phyloP scores from a whole-genome alignment of 371 early-diverging fungal species.

The Nematocida parisii region DNA sequence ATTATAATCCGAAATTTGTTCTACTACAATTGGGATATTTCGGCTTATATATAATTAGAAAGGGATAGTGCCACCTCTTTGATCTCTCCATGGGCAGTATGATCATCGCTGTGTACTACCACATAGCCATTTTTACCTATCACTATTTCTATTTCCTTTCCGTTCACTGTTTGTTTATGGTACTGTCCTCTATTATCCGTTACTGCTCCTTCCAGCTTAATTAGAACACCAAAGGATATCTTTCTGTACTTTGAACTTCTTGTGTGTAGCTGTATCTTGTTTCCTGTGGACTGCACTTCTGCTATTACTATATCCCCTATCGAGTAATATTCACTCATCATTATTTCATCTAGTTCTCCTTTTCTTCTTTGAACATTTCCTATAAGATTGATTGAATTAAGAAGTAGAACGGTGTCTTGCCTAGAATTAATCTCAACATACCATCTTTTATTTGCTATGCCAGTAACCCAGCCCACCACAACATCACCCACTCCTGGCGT shows the following conservation, averaged over 20 bases:
- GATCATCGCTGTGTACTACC: slow-evolving; percentile 71
- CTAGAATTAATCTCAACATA: slow-evolving; percentile 84
- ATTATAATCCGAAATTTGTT: no score
- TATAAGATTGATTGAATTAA: slow-evolving; percentile 88
- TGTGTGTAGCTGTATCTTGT: slow-evolving; percentile 84
- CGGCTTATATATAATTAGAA: not conserved
- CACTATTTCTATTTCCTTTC: slow-evolving; percentile 79
- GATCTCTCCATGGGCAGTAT: not conserved
- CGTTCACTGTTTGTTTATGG: slow-evolving; percentile 19
- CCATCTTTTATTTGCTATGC: slow-evolving; percentile 85
- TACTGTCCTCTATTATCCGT: slow-evolving; percentile 49
- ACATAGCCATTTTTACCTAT: slow-evolving; percentile 91
- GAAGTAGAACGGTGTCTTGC: slow-evolving; percentile 79
- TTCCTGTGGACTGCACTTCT: slow-evolving; percentile 87
- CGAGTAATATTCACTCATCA: slow-evolving; percentile 87
- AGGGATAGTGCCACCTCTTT: slow-evolving; percentile 22
- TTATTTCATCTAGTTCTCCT: slow-evolving; percentile 90
- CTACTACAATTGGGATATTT: no score
- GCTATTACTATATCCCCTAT: slow-evolving; percentile 92
- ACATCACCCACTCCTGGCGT: slow-evolving; percentile 93
- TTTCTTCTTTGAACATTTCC: slow-evolving; percentile 92
- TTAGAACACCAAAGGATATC: slow-evolving; percentile 69
- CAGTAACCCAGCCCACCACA: slow-evolving; percentile 88
- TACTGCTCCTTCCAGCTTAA: slow-evolving; percentile 46
- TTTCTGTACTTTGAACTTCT: slow-evolving; percentile 91